Percentiles rank a stretch among this genome's conserved stretches.
Conservation (phyloP, 176 grass and related monocot species). For the Lolium rigidum region DNA sequence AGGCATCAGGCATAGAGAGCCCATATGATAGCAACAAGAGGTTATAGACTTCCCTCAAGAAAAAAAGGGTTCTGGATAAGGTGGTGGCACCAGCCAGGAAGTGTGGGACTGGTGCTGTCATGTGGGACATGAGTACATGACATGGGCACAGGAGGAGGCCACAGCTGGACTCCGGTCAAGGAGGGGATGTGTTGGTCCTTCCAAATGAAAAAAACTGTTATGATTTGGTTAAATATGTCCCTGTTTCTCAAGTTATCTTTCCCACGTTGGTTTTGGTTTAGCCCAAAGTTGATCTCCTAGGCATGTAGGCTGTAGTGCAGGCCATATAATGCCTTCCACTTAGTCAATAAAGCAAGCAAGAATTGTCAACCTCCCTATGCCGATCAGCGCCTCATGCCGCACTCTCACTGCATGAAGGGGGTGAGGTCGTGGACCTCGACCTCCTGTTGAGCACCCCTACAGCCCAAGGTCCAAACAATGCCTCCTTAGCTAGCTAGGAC, state of each 20-base stretch:
- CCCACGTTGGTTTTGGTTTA: slow-evolving; percentile 6
- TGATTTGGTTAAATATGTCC: neutral
- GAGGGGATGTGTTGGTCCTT: neutral
- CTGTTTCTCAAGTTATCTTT: slow-evolving; percentile 20
- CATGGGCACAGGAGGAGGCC: neutral
- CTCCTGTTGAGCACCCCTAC: no score
- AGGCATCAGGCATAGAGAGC: neutral
- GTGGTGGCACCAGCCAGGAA: slow-evolving; percentile 16
- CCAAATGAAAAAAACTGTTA: neutral
- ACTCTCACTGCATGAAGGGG: neutral
- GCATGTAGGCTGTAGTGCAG: neutral
- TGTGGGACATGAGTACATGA: neutral
- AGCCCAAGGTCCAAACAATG: neutral
- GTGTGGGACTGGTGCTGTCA: slow-evolving; percentile 13
- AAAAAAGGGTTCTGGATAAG: neutral
- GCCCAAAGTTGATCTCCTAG: neutral
- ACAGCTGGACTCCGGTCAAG: neutral
- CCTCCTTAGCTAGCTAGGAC: neutral
- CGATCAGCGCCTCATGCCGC: neutral
- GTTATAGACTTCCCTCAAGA: neutral
- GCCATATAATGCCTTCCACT: neutral
- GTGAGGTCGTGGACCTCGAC: neutral
- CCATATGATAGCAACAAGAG: neutral
- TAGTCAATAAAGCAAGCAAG: neutral
- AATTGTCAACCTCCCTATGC: slow-evolving; percentile 9